Evolutionary conservation across 495 filamentous ascomycete genomes (phyloP).

Genomic region (Penicillium cinerascens): DNA sequence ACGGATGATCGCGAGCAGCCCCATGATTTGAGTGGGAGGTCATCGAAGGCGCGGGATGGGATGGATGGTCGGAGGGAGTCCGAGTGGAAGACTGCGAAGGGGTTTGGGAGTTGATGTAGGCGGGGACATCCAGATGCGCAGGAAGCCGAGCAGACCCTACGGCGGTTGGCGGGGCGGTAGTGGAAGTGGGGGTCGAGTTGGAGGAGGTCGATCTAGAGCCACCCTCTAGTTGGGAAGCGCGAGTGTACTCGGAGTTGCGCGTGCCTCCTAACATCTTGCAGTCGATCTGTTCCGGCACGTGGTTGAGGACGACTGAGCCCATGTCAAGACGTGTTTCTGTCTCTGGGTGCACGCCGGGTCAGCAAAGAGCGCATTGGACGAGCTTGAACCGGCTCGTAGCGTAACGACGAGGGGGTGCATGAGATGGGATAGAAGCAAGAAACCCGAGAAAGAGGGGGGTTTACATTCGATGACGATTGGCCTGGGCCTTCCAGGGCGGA

Average conservation of each 20-base stretch:
- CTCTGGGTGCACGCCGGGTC: constrained; percentile 9
- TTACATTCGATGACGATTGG: constrained; percentile 25
- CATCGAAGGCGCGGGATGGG: constrained; percentile 30
- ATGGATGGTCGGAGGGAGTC: constrained; percentile 26
- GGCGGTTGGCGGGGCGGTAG: constrained; percentile 36
- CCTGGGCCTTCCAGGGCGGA: constrained; percentile 1
- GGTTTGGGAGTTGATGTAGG: constrained; percentile 38
- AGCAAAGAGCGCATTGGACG: constrained; percentile 17
- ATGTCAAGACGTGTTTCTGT: constrained; percentile 31
- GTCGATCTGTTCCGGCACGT: constrained; percentile 43
- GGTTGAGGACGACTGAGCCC: constrained; percentile 46
- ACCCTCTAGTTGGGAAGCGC: constrained; percentile 16
- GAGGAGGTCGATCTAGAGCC: constrained; percentile 32
- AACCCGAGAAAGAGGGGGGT: constrained; percentile 8
- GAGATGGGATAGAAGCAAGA: constrained; percentile 1
- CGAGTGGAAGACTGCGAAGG: constrained; percentile 25
- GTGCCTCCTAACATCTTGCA: constrained; percentile 50
- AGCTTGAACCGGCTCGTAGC: background rate
- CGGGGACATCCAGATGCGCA: constrained; percentile 38
- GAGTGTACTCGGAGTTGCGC: constrained; percentile 34
- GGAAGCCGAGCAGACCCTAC: constrained; percentile 36
- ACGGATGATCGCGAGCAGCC: constrained; percentile 17
- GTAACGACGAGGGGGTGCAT: constrained; percentile 9
- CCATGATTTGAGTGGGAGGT: constrained; percentile 29
- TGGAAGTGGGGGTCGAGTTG: constrained; percentile 38